Conservation (phyloP, 176 grass and related monocot species). For the Saccharum officinarum region DNA sequence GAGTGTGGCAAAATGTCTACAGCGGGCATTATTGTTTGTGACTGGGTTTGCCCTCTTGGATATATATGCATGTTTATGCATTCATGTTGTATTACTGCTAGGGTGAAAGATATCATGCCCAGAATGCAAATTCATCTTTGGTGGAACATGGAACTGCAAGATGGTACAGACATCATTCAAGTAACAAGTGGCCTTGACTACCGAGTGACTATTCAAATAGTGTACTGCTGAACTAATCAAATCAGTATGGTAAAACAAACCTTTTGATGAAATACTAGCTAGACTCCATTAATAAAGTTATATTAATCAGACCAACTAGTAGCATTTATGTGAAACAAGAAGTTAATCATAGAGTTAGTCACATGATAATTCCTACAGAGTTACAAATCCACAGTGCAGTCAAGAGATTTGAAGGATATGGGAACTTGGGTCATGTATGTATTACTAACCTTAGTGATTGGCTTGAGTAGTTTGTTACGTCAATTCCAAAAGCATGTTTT, state of each 20-base stretch:
- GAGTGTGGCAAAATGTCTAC: not conserved
- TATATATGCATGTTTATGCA: not conserved
- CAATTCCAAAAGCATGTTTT: too few relatives aligned
- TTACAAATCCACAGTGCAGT: too few relatives aligned
- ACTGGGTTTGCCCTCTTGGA: not conserved
- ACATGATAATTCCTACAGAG: too few relatives aligned
- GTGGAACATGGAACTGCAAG: not conserved
- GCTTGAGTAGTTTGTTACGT: too few relatives aligned
- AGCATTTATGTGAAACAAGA: too few relatives aligned
- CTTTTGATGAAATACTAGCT: not conserved
- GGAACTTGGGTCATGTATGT: too few relatives aligned
- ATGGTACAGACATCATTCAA: not conserved
- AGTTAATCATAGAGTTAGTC: too few relatives aligned
- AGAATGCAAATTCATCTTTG: not conserved
- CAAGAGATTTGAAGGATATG: too few relatives aligned
- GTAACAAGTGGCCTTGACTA: not conserved
- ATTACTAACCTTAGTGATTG: too few relatives aligned
- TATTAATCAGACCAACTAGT: too few relatives aligned
- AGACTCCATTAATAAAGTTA: too few relatives aligned
- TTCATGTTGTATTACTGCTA: too few relatives aligned
- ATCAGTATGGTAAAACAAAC: not conserved
- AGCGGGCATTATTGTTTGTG: not conserved
- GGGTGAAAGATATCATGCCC: not conserved
- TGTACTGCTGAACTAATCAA: not conserved
- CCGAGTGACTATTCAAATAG: not conserved